phyloP scores from a whole-genome alignment of 1,139 yeast genomes.

The Saccharomyces pastorianus region DNA sequence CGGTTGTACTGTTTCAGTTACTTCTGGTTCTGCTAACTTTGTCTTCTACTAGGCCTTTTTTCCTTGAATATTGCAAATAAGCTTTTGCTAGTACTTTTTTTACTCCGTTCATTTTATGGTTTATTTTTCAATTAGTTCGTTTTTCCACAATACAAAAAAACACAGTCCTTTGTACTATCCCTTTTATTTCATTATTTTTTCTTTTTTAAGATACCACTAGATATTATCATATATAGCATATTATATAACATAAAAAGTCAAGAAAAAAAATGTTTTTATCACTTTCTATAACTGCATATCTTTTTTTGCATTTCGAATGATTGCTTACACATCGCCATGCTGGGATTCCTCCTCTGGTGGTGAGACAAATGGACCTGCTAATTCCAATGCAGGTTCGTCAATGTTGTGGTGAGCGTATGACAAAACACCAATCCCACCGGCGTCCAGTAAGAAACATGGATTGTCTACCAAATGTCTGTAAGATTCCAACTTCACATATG shows the following conservation, averaged over 20 bases:
- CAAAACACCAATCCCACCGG: constrained; percentile 91
- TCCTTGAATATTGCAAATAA: background rate
- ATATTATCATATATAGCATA: background rate
- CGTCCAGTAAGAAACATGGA: constrained; percentile 79
- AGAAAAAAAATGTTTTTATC: background rate
- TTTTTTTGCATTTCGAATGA: background rate
- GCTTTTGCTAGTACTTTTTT: constrained; percentile 1
- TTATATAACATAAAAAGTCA: background rate
- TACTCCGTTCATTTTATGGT: background rate
- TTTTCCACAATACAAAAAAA: constrained; percentile 1
- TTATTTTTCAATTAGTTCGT: background rate
- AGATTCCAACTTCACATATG: constrained; percentile 26
- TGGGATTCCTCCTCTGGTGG: constrained; percentile 48
- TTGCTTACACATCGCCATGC: constrained; percentile 11
- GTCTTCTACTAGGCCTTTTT: constrained; percentile 29
- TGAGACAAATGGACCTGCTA: constrained; percentile 72
- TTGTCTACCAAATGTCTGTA: constrained; percentile 38
- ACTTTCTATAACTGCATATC: background rate
- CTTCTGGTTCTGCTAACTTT: constrained; percentile 61
- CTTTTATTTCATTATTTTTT: background rate
- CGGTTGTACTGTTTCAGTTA: constrained; percentile 92
- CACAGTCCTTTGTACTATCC: background rate
- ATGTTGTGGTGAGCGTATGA: constrained; percentile 81
- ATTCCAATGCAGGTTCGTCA: constrained; percentile 75
- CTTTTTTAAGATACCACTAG: background rate